A percentile compares a stretch with the other conserved stretches of the same genome.
Conservation (phyloP, 2,329 filamentous ascomycete species). For the Fusarium agapanthi region DNA sequence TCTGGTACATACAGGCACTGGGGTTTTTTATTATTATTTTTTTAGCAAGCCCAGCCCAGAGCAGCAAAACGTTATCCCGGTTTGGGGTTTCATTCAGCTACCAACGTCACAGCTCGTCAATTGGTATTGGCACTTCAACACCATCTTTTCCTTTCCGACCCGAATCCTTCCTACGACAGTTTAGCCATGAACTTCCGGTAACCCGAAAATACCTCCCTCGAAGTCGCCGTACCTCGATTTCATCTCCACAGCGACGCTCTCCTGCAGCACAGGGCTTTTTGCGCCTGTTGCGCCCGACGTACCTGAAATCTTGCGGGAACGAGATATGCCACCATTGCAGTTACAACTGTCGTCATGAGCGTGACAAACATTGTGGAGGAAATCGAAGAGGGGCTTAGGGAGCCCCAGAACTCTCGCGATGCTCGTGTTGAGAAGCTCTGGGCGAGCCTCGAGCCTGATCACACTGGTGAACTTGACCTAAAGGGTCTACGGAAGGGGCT, state of each 20-base stretch:
- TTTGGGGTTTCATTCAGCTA: constrained; percentile 31
- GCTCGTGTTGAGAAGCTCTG: constrained; percentile 85
- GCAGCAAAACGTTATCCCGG: constrained; percentile 23
- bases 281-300: constrained; percentile 20
- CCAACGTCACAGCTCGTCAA: constrained; percentile 37
- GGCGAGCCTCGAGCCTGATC: constrained; percentile 79
- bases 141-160: constrained; percentile 21
- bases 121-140: constrained; percentile 32
- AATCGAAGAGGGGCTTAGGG: constrained; percentile 72
- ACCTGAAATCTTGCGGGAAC: constrained; percentile 32
- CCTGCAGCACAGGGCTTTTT: constrained; percentile 17
- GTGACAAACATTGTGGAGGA: constrained; percentile 60
- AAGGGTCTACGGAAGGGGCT: constrained; percentile 86
- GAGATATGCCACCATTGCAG: constrained; percentile 47
- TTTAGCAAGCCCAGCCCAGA: constrained; percentile 9
- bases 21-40: no score
- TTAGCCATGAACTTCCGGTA: constrained; percentile 38
- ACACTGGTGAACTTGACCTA: constrained; percentile 83
- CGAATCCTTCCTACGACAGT: constrained; percentile 1
- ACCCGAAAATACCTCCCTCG: constrained; percentile 8
- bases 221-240: constrained; percentile 7
- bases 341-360: constrained; percentile 45
- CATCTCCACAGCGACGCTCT: constrained; percentile 2
- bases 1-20: not conserved
- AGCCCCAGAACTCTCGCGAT: constrained; percentile 82